These are phyloP conservation scores for Posidonia oceanica DNA, from an alignment of 116 monocot genomes.

Conservation along the genomic window DNA sequence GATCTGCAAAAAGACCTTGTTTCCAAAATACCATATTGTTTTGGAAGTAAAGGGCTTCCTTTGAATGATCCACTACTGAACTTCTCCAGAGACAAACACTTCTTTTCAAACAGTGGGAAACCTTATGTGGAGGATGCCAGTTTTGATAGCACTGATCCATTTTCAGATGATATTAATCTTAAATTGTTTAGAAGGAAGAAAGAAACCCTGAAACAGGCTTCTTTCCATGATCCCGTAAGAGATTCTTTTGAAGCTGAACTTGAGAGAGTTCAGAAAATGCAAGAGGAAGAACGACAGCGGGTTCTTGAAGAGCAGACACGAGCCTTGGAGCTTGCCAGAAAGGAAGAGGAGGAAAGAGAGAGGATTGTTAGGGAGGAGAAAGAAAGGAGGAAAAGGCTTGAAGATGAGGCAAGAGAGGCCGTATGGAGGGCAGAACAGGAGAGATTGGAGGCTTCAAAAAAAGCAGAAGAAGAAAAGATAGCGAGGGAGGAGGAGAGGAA, in stretches of 20 bases:
- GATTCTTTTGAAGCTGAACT: slow-evolving; percentile 97
- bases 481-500: slow-evolving; percentile 87
- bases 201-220: slow-evolving; percentile 31
- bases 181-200: slow-evolving; percentile 72
- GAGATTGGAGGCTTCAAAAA: slow-evolving; percentile 47
- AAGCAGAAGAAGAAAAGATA: slow-evolving; percentile 64
- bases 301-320: slow-evolving; percentile 64
- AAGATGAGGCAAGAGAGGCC: slow-evolving; percentile 80
- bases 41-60: slow-evolving; percentile 32
- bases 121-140: slow-evolving; percentile 28
- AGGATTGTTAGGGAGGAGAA: slow-evolving; percentile 68
- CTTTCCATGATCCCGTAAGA: slow-evolving; percentile 79
- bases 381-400: slow-evolving; percentile 47
- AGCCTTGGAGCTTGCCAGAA: slow-evolving; percentile 55
- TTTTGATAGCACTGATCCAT: slow-evolving; percentile 39
- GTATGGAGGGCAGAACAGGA: slow-evolving; percentile 78
- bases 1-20: slow-evolving; percentile 25
- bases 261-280: slow-evolving; percentile 60
- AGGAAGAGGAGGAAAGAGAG: slow-evolving; percentile 84
- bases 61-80: slow-evolving; percentile 33
- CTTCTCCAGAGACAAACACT: slow-evolving; percentile 42
- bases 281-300: slow-evolving; percentile 63
- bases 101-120: slow-evolving; percentile 20
- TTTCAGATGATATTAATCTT: slow-evolving; percentile 40
- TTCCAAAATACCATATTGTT: slow-evolving; percentile 22